Conservation (phyloP, 192 early-diverging fungal species). For the Podila clonocystis region DNA sequence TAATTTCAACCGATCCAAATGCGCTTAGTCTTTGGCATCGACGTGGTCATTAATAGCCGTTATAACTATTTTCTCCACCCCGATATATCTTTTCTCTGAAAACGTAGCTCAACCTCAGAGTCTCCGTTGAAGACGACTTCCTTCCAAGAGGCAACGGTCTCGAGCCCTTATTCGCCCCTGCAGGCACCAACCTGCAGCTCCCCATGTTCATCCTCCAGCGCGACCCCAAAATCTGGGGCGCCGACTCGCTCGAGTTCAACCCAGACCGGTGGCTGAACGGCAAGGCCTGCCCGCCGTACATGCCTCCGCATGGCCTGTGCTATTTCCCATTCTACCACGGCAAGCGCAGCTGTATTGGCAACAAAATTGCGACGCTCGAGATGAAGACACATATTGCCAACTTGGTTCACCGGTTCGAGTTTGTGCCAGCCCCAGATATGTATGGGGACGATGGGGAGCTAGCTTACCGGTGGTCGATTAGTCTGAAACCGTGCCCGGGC, state of each 20-base stretch:
- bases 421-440: slow-evolving; percentile 57
- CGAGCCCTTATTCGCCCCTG: slow-evolving; percentile 41
- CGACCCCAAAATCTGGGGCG: slow-evolving; percentile 50
- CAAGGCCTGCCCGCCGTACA: slow-evolving; percentile 22
- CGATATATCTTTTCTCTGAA: neutral
- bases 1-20: neutral
- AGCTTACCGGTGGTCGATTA: slow-evolving; percentile 34
- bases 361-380: slow-evolving; percentile 64
- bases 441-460: slow-evolving; percentile 12
- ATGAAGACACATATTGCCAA: slow-evolving; percentile 62
- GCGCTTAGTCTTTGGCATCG: neutral
- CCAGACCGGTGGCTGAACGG: slow-evolving; percentile 54
- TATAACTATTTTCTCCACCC: slow-evolving; percentile 18
- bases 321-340: slow-evolving; percentile 62
- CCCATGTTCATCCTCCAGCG: slow-evolving; percentile 58
- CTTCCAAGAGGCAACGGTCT: slow-evolving; percentile 51
- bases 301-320: slow-evolving; percentile 45
- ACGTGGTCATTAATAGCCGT: neutral
- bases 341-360: slow-evolving; percentile 62
- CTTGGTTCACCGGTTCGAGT: slow-evolving; percentile 55
- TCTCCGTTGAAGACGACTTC: slow-evolving; percentile 39
- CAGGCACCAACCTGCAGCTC: slow-evolving; percentile 44
- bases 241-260: slow-evolving; percentile 49
- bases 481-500: slow-evolving; percentile 33
- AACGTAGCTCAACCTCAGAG: slow-evolving; percentile 28